Conservation (phyloP, 768 basidiomycete species). For the Mycena polygramma region DNA sequence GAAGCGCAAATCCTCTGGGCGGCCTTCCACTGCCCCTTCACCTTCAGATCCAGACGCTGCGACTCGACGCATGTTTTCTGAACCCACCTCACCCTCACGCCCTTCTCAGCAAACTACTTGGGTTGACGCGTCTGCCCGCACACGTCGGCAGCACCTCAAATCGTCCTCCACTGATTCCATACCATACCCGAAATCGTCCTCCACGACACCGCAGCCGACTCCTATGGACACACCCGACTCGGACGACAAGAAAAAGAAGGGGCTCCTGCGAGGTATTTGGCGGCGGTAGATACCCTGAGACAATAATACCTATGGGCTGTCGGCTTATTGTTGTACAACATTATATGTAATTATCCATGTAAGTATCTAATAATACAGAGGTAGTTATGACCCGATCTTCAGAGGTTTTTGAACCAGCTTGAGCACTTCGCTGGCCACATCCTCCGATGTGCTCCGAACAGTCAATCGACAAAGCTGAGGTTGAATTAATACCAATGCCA, state of each 20-base stretch:
- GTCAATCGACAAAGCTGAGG: slow-evolving; percentile 92
- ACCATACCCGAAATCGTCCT: slow-evolving; percentile 45
- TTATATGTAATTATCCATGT: slow-evolving; percentile 36
- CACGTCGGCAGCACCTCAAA: slow-evolving; percentile 54
- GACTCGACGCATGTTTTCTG: slow-evolving; percentile 42
- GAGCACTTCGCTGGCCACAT: slow-evolving; percentile 82
- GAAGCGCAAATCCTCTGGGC: slow-evolving; percentile 44
- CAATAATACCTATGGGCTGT: slow-evolving; percentile 32
- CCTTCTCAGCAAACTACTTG: slow-evolving; percentile 41
- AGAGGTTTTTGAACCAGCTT: slow-evolving; percentile 64
- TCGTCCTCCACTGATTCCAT: slow-evolving; percentile 71
- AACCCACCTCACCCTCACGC: slow-evolving; percentile 36
- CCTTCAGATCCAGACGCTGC: slow-evolving; percentile 44
- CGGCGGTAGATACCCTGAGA: slow-evolving; percentile 46
- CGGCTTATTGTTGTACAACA: slow-evolving; percentile 31
- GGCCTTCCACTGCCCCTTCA: slow-evolving; percentile 66
- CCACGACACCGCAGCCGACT: slow-evolving; percentile 39
- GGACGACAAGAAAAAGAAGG: slow-evolving; percentile 55
- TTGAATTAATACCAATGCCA: background rate
- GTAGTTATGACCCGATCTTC: slow-evolving; percentile 46
- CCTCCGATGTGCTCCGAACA: slow-evolving; percentile 94
- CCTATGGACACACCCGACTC: slow-evolving; percentile 52
- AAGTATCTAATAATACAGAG: slow-evolving; percentile 41
- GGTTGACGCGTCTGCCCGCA: slow-evolving; percentile 36
- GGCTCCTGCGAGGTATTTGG: slow-evolving; percentile 59